Percentiles rank a stretch among this genome's conserved stretches.
Conservation (phyloP, 805 yeast genomes). For the Zygosaccharomyces siamensis region DNA sequence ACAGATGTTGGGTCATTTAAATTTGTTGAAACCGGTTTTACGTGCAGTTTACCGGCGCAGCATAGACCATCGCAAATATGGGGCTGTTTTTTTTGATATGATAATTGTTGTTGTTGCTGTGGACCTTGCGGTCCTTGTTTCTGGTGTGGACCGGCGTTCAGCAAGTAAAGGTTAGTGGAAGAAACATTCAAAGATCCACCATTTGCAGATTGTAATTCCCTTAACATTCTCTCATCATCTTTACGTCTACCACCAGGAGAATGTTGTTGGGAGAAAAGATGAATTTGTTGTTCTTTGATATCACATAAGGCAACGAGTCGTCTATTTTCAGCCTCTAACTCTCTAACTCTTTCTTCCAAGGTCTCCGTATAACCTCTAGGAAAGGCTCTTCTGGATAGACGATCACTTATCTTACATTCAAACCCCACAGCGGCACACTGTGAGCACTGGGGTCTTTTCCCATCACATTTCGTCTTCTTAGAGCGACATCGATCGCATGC, state of each 20-base stretch:
- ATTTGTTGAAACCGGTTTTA: constrained; percentile 28
- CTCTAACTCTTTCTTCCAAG: constrained; percentile 81
- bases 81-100: neutral
- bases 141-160: constrained; percentile 20
- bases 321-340: constrained; percentile 74
- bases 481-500: constrained; percentile 84
- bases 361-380: constrained; percentile 93
- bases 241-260: constrained; percentile 14
- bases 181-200: constrained; percentile 29
- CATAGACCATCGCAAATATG: constrained; percentile 17
- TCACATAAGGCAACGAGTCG: constrained; percentile 49
- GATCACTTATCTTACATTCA: constrained; percentile 84
- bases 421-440: constrained; percentile 81
- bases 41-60: constrained; percentile 19
- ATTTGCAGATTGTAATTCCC: constrained; percentile 20
- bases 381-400: constrained; percentile 76
- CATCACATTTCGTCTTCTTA: constrained; percentile 46
- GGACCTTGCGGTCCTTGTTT: neutral
- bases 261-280: constrained; percentile 21
- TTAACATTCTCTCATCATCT: constrained; percentile 21
- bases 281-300: constrained; percentile 29
- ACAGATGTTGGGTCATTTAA: constrained; percentile 33
- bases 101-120: neutral
- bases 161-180: constrained; percentile 34
- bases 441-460: constrained; percentile 55